phyloP scores from a whole-genome alignment of 2,329 filamentous ascomycete species.

The Nakataea oryzae region DNA sequence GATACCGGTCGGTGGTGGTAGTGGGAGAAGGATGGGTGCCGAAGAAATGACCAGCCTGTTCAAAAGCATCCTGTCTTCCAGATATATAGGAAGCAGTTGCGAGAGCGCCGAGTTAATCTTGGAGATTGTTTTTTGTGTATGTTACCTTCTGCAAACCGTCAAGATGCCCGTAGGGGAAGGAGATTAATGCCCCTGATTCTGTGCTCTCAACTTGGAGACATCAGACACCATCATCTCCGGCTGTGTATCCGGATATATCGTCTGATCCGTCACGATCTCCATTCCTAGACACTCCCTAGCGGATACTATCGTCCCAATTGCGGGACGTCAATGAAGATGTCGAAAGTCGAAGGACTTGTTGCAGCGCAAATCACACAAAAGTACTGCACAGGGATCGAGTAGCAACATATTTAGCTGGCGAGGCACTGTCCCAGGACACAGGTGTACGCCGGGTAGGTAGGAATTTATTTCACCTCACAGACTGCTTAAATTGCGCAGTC shows the following conservation, averaged over 20 bases:
- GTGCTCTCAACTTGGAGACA: neutral
- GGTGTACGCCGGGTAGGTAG: neutral
- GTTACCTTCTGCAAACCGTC: no score
- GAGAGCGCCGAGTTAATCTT: no score
- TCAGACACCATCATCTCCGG: neutral
- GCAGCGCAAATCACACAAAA: no score
- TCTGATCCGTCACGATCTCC: neutral
- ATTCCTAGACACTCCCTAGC: neutral
- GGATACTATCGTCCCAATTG: neutral
- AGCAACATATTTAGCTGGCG: neutral
- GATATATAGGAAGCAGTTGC: no score
- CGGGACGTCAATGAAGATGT: neutral
- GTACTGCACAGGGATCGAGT: neutral
- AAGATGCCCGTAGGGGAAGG: neutral
- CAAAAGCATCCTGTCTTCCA: no score
- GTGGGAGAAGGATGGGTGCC: no score
- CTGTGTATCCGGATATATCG: neutral
- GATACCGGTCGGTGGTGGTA: no score
- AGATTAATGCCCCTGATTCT: neutral
- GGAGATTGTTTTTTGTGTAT: no score
- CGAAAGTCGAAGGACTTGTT: neutral
- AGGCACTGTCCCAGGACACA: neutral
- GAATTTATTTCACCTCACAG: neutral
- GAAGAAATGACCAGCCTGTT: no score
- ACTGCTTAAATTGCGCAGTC: neutral